These are phyloP conservation scores for Strobilomyces dryophilus DNA, from an alignment of 768 basidiomycete genomes.

Conservation along the genomic window DNA sequence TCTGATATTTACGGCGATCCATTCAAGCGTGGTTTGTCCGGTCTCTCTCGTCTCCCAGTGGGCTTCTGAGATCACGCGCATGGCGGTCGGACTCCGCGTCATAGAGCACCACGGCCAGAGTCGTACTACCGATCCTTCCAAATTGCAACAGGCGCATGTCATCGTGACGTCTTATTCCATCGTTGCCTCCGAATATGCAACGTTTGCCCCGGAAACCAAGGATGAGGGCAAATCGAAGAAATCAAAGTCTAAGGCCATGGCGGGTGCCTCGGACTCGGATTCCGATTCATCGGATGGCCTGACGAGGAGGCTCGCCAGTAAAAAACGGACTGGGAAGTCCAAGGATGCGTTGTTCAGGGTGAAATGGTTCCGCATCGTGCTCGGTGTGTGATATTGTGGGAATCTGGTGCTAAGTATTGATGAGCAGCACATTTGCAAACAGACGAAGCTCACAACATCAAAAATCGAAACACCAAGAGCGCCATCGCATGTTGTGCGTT, in stretches of 20 bases:
- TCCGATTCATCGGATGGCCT: constrained; percentile 39
- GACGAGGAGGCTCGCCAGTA: constrained; percentile 35
- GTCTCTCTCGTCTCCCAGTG: constrained; percentile 88
- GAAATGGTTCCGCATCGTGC: constrained; percentile 81
- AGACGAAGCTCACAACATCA: constrained; percentile 96
- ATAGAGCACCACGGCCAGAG: constrained; percentile 78
- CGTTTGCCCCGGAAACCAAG: constrained; percentile 46
- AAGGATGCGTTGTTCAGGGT: constrained; percentile 71
- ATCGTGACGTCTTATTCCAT: constrained; percentile 88
- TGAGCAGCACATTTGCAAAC: neutral
- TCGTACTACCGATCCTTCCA: constrained; percentile 61
- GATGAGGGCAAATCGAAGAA: constrained; percentile 52
- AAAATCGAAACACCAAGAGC: constrained; percentile 76
- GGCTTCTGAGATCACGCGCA: constrained; percentile 78
- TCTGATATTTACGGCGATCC: neutral
- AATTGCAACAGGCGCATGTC: constrained; percentile 55
- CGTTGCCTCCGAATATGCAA: constrained; percentile 72
- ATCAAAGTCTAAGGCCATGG: constrained; percentile 30
- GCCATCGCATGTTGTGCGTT: constrained; percentile 77
- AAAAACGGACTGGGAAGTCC: constrained; percentile 41
- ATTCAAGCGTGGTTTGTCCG: constrained; percentile 76
- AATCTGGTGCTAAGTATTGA: neutral
- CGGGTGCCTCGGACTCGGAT: constrained; percentile 27
- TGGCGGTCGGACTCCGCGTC: constrained; percentile 63
- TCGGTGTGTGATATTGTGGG: constrained; percentile 48